Base-by-base conservation (phyloP, 805 yeast species). In the Metschnikowia lochheadii region DNA sequence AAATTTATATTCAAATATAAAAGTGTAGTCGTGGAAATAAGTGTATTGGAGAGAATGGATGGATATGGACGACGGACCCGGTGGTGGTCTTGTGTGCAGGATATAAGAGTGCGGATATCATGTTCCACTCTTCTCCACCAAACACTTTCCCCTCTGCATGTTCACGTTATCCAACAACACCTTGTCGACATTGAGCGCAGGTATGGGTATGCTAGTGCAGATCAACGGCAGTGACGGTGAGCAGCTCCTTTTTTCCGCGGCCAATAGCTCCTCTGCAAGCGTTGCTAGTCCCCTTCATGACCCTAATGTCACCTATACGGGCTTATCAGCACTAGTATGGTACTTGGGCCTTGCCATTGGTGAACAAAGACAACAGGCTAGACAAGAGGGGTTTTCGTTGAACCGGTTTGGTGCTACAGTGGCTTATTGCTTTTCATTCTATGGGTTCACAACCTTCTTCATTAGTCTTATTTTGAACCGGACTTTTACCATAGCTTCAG, bases 401-500 rank as follows among this genome's bases (percentile, higher is more conserved):
- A 50, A 49, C 40, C 55, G 67, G 23, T 53, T 61, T 36, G 56
- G 59, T 18, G 46, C 58, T 21, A 55, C 52, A 18, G 56, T 76
- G 45, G 49, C 58, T 2, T 73, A 70, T 54, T 63, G 69, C 49
- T 69, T 67, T 45, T 69, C 75, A 11, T 46, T 62, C 5, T 73
- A 73, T 50, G 78, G 76, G 0, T 45, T 72, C 17, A 41, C 68
- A 26, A 71, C 76, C 49, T 58, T 73, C 44, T 46, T 67, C 6
- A 69, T 72, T 70, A 72, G 76, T 1, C 59, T 73, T 10, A 48
- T 72, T 2, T 58, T 72, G 51, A 72, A 72, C 52, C 52, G 77
- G 15, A 72, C 77, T 0, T 48, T 68, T 48, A 67, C 65, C 6
- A 57, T 72, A 49, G 77, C 77, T 1, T 66, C 73, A 14, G 64